A percentile compares a stretch with the other conserved stretches of the same genome.
Evolutionary conservation across 805 yeast genomes (phyloP).

Genomic region (Candida vaughaniae): DNA sequence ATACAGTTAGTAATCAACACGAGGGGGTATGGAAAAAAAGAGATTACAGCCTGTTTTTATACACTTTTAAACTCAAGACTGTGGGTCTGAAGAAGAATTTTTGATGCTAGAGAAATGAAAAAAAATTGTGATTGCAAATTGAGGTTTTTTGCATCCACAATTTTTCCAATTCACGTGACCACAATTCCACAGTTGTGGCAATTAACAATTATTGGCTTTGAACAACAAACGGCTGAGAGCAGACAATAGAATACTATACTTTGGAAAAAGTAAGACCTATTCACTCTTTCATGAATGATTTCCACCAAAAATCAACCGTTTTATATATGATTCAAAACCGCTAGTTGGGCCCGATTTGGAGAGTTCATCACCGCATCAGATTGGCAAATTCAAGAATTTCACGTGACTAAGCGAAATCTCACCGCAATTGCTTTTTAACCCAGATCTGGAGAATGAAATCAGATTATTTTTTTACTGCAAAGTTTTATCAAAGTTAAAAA

Average conservation of each 20-base stretch:
- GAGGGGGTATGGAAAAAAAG: neutral
- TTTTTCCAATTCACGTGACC: slow-evolving; percentile 8
- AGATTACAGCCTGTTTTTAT: slow-evolving; percentile 2
- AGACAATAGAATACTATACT: too few species aligned
- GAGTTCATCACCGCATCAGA: too few species aligned
- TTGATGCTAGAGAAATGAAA: too few species aligned
- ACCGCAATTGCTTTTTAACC: too few species aligned
- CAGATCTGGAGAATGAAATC: slow-evolving; percentile 1
- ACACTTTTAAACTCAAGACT: neutral
- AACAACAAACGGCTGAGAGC: too few species aligned
- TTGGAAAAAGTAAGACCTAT: too few species aligned
- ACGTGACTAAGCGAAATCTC: slow-evolving; percentile 3
- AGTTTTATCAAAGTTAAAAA: too few species aligned
- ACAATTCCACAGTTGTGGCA: neutral
- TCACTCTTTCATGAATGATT: too few species aligned
- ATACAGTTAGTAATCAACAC: neutral
- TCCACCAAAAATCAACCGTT: too few species aligned
- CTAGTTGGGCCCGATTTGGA: too few species aligned
- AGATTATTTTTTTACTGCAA: neutral
- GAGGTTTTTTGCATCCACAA: slow-evolving; percentile 4
- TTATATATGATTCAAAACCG: too few species aligned
- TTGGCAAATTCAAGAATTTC: neutral
- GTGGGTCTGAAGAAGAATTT: too few species aligned
- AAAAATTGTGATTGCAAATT: slow-evolving; percentile 6
- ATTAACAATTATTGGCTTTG: neutral